Evolutionary conservation across 2,329 filamentous ascomycete species (phyloP).

Genomic region (Sclerotinia borealis): DNA sequence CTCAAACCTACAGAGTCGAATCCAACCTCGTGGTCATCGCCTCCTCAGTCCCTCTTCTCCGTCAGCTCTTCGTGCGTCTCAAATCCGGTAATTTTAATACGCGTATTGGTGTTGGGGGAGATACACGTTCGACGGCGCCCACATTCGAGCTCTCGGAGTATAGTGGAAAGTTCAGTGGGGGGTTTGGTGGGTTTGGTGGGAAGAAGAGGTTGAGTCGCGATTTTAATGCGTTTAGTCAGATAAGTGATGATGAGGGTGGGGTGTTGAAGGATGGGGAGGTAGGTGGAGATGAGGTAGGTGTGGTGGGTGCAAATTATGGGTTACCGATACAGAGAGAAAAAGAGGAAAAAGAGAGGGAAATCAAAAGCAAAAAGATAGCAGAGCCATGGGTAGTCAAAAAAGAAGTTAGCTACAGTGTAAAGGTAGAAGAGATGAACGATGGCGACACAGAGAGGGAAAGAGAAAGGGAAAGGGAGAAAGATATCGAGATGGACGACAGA

Average conservation of each 20-base stretch:
- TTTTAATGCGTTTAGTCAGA: neutral
- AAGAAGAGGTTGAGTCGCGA: no score
- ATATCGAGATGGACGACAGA: no score
- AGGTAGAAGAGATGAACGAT: neutral
- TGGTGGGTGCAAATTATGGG: neutral
- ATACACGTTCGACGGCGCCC: neutral
- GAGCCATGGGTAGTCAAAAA: neutral
- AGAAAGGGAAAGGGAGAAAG: neutral
- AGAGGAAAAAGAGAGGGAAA: neutral
- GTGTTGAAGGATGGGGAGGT: neutral
- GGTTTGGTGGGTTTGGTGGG: no score
- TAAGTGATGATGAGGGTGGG: neutral
- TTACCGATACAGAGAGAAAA: neutral
- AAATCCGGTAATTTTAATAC: neutral
- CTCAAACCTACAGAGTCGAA: slow-evolving; percentile 14
- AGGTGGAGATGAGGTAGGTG: neutral
- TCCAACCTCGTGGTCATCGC: slow-evolving; percentile 18
- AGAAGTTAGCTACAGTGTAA: neutral
- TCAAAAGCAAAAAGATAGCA: no score
- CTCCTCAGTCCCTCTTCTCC: slow-evolving; percentile 19
- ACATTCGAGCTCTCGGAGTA: neutral
- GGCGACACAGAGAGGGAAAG: neutral
- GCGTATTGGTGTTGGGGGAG: no score
- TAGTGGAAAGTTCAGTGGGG: neutral
- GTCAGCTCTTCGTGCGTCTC: slow-evolving; percentile 13